Evolutionary conservation across 2,329 filamentous ascomycete genomes (phyloP), one percentile per base, ranked within the genome.

Genomic region (Pseudocercospora fuligena): DNA sequence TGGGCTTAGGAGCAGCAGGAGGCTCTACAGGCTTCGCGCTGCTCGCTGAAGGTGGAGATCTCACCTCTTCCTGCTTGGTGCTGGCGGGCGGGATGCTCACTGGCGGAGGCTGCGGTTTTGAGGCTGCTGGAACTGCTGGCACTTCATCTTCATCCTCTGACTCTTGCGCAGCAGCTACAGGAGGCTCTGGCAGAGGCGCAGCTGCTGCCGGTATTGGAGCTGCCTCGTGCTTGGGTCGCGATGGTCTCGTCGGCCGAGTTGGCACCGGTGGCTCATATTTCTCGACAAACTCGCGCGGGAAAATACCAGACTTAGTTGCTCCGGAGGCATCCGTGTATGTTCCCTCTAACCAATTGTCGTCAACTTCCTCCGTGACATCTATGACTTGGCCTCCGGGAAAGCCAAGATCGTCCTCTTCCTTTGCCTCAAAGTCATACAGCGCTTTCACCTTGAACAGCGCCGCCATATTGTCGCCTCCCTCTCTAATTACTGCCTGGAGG

Each of bases 241-340:
- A 82, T 16, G 88, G 84, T 75, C 95, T 89, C 69, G 88, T 86
- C 65, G 95, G 95, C 66, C 95, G 89, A 67, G 94, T 93, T 67
- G 95, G 95, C 70, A 94, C 91, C 64, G 89, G 91, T 43, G 95
- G 95, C 79, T 98, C 94, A 80, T 93, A 96, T 81, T 90, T 93
- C 81, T 99, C 95, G 76, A 99, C 95, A 78, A 99, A 99, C 82
- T 98, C 99, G 78, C 91, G 90, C 60, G 93, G 94, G 80, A 97
- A 98, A 74, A 97, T 91, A 72, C 94, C 94, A 76, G 94, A 89
- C 77, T 89, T 87, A 80, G 90, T 93, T 69, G 80, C 81, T 64
- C 95, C 95, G 61, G 85, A 81, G 67, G 89, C 88, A 80, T 96
- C 92, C 70, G 89, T 83, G 79, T 97, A 97, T 80, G 95, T 91